Base-by-base conservation (phyloP, 208 protist genomes). In the Crithidia sp. region DNA sequence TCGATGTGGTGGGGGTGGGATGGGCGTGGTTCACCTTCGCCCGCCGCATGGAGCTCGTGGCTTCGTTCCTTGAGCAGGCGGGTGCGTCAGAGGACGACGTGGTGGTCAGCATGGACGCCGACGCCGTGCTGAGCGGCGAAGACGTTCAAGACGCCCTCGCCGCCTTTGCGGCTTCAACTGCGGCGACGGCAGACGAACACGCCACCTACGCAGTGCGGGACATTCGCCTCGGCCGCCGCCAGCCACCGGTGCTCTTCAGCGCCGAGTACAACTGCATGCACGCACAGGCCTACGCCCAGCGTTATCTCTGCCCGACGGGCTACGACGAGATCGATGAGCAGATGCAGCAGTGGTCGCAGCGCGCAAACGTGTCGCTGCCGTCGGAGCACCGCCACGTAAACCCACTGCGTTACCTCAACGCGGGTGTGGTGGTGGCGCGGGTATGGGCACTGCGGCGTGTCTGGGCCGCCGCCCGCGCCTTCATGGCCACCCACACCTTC, bases 251-350 rank as follows among this genome's bases (percentile, higher is more conserved):
- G 55, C 55, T 70, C 10, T 70, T 61, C 50, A 61, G 65, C 28
- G 65, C 65, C 9, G 65, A 70, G 53, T 53, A 49, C 54, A 70
- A 70, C 65, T 70, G 65, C 65, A 70, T 70, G 65, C 65, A 70
- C 53, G 65, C 55, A 6, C 65, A 70, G 55, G 65, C 65, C 41
- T 70, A 70, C 41, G 40, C 52, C 4, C 17, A 17, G 0, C 50
- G 55, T 14, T 52, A 61, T 9, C 40, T 60, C 5, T 70, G 65
- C 54, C 39, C 41, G 6, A 61, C 54, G 3, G 65, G 55, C 4
- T 70, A 70, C 43, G 53, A 70, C 43, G 19, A 9, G 2, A 41
- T 70, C 6, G 65, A 70, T 61, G 17, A 36, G 14, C 45, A 61
- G 54, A 70, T 70, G 65, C 5, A 44, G 10, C 4, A 14, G 5